phyloP scores from a whole-genome alignment of 2,329 filamentous ascomycete genomes.

The Elsinoe ampelina region DNA sequence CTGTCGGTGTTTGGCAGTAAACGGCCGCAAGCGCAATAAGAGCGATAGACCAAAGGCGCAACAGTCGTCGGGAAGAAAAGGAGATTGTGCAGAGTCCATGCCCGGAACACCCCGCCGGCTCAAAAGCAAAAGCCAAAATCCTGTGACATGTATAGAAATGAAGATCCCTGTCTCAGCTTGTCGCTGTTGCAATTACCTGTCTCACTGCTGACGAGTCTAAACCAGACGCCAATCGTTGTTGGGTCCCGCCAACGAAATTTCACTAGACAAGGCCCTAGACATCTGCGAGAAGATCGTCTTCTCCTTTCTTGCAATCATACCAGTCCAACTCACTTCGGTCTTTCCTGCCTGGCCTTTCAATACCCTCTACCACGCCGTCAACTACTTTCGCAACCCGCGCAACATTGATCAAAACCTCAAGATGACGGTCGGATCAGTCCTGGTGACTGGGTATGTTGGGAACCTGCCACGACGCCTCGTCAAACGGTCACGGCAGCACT shows the following conservation, averaged over 20 bases:
- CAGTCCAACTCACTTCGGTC: background rate
- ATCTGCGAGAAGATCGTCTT: background rate
- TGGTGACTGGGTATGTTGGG: conserved; percentile 73
- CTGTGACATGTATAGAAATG: conserved; percentile 12
- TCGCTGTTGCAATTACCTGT: conserved; percentile 5
- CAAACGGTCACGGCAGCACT: conserved; percentile 7
- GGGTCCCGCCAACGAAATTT: conserved; percentile 8
- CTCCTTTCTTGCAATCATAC: conserved; percentile 7
- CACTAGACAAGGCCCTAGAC: conserved; percentile 2
- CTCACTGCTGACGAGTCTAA: conserved; percentile 1
- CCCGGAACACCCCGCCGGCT: conserved; percentile 1
- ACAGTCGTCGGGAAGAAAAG: conserved; percentile 5
- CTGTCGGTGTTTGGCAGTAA: background rate
- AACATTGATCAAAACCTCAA: background rate
- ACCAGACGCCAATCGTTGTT: conserved; percentile 4
- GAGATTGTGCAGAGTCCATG: background rate
- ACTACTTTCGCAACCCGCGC: background rate
- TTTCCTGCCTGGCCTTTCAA: conserved; percentile 4
- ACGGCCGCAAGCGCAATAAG: background rate
- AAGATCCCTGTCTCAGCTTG: conserved; percentile 12
- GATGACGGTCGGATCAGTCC: conserved; percentile 79
- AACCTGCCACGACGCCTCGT: conserved; percentile 2
- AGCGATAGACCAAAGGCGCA: conserved; percentile 1
- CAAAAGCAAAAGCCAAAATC: background rate
- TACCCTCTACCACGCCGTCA: background rate